Evolutionary conservation across 345 rosid genomes (phyloP), one percentile per base, ranked within the genome.

Genomic region (Ceriops decandra): DNA sequence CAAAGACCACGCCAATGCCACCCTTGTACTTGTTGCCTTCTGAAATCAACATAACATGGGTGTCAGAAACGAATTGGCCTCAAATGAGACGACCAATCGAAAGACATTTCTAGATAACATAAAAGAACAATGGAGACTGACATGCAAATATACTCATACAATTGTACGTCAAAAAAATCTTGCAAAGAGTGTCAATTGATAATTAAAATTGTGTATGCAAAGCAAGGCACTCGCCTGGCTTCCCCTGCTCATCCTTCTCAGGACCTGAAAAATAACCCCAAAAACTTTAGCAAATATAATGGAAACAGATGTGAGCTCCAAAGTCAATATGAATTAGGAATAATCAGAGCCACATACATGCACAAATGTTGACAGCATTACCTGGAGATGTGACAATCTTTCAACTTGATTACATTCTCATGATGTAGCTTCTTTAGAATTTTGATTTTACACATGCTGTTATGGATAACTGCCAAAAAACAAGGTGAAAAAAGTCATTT

Each of bases 1-100:
- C 98, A 72, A 91, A 93, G 62, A 93, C 98, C 98, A 93, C 89
- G 78, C 89, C 91, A 63, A 90, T 91, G 27, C 98, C 96, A 64
- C 98, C 93, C 76, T 87, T 93, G 79, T 91, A 91, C 82, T 93
- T 93, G 77, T 89, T 88, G 52, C 88, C 91, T 83, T 88, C 97
- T 91, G 81, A 62, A 85, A 63, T 49, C 46, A 42, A 11, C 62
- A 47, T 17, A 35, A 6, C 59, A 54, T 22, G 16, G 16, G 31
- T 15, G 52, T 77, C 60, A 77, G 62, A 49, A 67, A 70, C 33
- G 52, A 42, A 22, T 56, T 16, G 38, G n/a, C 24, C 68, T 57
- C 54, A 49, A 35, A 28, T 56, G 63, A 71, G 53, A 52, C 9
- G 13, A 26, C 51, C 32, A 47, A 62, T 21, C 7, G 32, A 0